Base-by-base conservation (phyloP, 495 filamentous ascomycete species). In the Xylaria telfairii region DNA sequence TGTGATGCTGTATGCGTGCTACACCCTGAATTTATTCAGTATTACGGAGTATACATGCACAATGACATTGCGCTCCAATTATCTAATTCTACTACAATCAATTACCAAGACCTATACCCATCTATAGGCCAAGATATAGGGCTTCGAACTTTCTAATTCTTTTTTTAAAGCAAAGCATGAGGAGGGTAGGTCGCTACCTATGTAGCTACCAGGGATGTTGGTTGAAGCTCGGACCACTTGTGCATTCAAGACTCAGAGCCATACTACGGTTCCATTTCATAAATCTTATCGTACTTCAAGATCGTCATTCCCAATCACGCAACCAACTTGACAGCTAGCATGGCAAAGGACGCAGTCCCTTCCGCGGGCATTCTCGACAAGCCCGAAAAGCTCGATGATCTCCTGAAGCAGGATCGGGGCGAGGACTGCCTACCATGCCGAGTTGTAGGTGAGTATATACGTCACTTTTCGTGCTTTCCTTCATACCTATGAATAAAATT, bases 361-460 rank as follows among this genome's bases (percentile, higher is more conserved):
- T 70, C 80, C 2, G 47, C 86, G 42, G 76, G 80, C 19, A 60
- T 74, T 21, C 81, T 88, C 53, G 81, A 87, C 34, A 83, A 82
- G 75, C 86, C 85, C 1, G 86, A 87, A 74, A 81, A 81, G 51
- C 83, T 87, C 19, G 73, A 87, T 59, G 80, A 81, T 9, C 78
- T 90, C 10, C 82, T 91, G 24, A 84, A 87, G n/a, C 80, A 90
- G 73, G 89, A 92, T 72, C 82, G 85, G 66, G 89, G 84, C 66
- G 87, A 92, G 62, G 91, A 95, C 77, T 95, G 92, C 75, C 73
- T 88, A 42, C 77, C 88, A 32, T 95, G 92, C 80, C 87, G 85
- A 78, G 75, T 93, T 13, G 87, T 89, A 46, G 92, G 92, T 93
- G 73, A 74, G 84, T 81, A 53, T 41, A 54, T 30, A 54, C 12